Evolutionary conservation across 1,284 basidiomycete genomes (phyloP), one percentile per base, ranked within the genome.

Genomic region (Leccinum fallax): DNA sequence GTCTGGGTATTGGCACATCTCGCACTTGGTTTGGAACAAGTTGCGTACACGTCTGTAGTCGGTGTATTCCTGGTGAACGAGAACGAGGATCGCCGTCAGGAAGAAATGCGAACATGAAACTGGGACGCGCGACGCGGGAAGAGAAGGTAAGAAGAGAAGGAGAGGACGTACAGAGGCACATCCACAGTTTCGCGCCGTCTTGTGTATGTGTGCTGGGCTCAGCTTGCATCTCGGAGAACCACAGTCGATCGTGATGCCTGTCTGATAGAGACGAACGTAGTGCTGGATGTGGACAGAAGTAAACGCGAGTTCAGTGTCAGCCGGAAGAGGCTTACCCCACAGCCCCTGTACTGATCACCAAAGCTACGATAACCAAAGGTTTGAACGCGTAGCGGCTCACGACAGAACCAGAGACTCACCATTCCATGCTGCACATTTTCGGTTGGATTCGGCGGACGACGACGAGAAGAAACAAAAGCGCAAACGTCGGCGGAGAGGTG

Each of bases 331-430:
- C 62, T 61, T 78, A 89, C 87, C 69, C 81, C 80, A 67, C 87
- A 89, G 53, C 82, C 82, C 75, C 87, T 80, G 74, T 89, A 86
- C 61, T 81, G 83, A 74, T 88, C 87, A 58, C 86, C 87, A 62
- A 79, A 78, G 65, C 87, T 89, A 65, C 8, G 53, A 40, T 5
- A 59, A 53, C 40, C 49, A 48, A 46, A 21, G 19, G 48, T 38
- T 48, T 63, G 61, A 67, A 59, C 19, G 28, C 49, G 59, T 30
- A 19, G 26, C 11, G 30, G 9, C 10, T 28, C 32, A 24, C 2
- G 34, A 59, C 11, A 9, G 55, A 21, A 32, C 19, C 3, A 32
- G 36, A 54, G 61, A 61, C 77, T 64, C 57, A 81, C 80, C 79
- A 77, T 74, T 82, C 80, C 72, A 79, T 77, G 64, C 66, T 75